Evolutionary conservation across 148 eudicot genomes (phyloP).

Genomic region (Spergularia marina): DNA sequence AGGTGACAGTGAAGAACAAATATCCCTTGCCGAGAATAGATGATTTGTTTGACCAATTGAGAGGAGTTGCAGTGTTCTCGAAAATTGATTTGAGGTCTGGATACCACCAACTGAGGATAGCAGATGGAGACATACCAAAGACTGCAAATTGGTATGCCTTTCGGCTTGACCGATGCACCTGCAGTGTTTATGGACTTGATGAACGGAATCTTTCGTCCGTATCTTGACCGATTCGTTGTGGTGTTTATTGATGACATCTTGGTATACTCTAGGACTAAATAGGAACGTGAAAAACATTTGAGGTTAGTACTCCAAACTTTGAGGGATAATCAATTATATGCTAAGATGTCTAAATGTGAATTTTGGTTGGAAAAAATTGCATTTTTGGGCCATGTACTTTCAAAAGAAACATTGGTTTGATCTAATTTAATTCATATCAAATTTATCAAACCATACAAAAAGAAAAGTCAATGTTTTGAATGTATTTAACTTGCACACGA

Average conservation of each 20-base stretch:
- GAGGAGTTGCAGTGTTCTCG: neutral
- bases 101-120: neutral
- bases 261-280: neutral
- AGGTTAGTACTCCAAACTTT: neutral
- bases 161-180: neutral
- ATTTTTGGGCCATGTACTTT: neutral
- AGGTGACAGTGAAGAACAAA: neutral
- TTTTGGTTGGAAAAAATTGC: neutral
- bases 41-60: neutral
- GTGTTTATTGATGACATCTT: neutral
- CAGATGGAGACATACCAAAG: neutral
- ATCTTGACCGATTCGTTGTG: neutral
- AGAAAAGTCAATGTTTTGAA: too few relatives aligned
- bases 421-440: too few relatives aligned
- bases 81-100: neutral
- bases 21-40: neutral
- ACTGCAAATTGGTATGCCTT: neutral
- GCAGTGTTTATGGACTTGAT: neutral
- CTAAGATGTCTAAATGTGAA: neutral
- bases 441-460: too few relatives aligned
- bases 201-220: neutral
- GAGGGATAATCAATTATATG: neutral
- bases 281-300: neutral
- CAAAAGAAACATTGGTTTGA: neutral
- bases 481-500: too few relatives aligned